Evolutionary conservation across 73 alveolate genomes (phyloP).

Genomic region (Vitrella brassicaformis): DNA sequence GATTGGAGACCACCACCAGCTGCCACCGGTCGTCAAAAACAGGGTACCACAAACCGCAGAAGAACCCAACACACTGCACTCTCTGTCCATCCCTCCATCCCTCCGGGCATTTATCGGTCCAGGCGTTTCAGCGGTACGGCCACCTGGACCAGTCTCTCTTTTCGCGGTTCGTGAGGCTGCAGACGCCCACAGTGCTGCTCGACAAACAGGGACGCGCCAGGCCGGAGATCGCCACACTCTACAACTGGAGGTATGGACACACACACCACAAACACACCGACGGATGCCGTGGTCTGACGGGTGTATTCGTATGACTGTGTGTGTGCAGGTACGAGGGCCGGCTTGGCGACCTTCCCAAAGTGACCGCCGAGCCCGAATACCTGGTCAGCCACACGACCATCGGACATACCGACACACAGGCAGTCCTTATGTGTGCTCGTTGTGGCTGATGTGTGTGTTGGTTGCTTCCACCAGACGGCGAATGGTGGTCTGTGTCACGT

Average conservation of each 20-base stretch:
- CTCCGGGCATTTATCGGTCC: not conserved
- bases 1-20: constrained; percentile 78
- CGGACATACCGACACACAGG: no score
- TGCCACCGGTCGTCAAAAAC: constrained; percentile 77
- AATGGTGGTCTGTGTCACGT: not conserved
- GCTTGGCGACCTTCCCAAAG: constrained; percentile 38
- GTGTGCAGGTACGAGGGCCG: no score
- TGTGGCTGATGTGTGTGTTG: not conserved
- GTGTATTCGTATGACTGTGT: no score
- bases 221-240: constrained; percentile 57
- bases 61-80: no score
- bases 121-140: constrained; percentile 44
- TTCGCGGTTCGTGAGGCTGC: constrained; percentile 55
- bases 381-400: no score
- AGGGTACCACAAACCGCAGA: no score
- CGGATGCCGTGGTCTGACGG: no score
- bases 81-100: not conserved
- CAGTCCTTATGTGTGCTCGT: no score
- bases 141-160: constrained; percentile 58
- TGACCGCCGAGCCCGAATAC: constrained; percentile 18
- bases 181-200: constrained; percentile 46
- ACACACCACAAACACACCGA: no score
- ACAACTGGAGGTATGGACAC: constrained; percentile 61
- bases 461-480: not conserved
- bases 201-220: constrained; percentile 61